Base-by-base conservation (phyloP, 2,329 filamentous ascomycete species). In the Phaeosphaeria sp. region DNA sequence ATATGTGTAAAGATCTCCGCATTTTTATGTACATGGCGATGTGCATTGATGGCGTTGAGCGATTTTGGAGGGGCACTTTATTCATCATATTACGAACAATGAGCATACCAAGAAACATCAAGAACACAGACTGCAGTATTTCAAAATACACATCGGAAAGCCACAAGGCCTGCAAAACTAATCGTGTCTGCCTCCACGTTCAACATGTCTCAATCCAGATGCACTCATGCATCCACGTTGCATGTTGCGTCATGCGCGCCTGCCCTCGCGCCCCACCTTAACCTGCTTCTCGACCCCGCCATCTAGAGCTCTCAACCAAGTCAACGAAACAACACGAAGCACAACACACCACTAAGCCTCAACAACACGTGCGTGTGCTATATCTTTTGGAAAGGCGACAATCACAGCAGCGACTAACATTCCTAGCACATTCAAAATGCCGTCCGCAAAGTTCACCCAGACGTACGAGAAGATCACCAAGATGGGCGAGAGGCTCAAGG, bases 401-500 rank as follows among this genome's bases (percentile, higher is more conserved):
- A 11, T 30, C 25, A 6, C 6, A 30, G 25, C 25, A 30, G 43
- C 7, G 6, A 45, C 20, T 42, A 33, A 49, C 17, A 51, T 39
- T 46, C 33, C 18, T 27, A 49, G 27, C 17, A 13, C 24, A 21
- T 49, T 27, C 63, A 66, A 53, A 21, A 75, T 73, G 66, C 63
- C 68, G 25, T 66, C 66, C 63, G 72, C 70, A 53, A 63, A 71
- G 52, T 75, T 71, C 69, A 64, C 67, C 51, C 65, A 73, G 44
- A 63, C 65, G 59, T 76, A 71, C 65, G 52, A 69, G 40, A 72
- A 75, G 59, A 62, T 72, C 56, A 67, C 61, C 61, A 60, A 65
- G 51, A 73, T 75, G 63, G 67, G 67, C 63, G 63, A 67, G 58
- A 71, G 67, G 66, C 66, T 71, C 65, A 71, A 71, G 60, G 62